Conservation (phyloP, 1,139 yeast species). For the Yamadazyma kanchanaburiensis region DNA sequence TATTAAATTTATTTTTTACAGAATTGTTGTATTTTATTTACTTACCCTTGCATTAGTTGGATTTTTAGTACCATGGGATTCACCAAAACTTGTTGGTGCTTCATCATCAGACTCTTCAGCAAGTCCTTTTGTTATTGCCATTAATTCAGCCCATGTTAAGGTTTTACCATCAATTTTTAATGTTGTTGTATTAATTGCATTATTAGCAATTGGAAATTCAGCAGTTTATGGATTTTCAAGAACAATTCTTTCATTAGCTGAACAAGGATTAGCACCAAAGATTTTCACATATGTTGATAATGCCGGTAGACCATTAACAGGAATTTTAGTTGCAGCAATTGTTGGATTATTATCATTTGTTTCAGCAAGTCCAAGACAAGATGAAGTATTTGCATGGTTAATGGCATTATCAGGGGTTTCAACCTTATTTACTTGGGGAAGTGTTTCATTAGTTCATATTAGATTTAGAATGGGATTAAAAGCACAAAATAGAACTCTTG, state of each 20-base stretch:
- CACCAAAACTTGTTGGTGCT: conserved; percentile 28
- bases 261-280: conserved; percentile 39
- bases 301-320: conserved; percentile 42
- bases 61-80: conserved; percentile 28
- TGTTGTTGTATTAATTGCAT: conserved; percentile 37
- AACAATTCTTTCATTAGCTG: conserved; percentile 38
- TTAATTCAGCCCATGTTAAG: conserved; percentile 37
- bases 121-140: conserved; percentile 44
- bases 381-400: conserved; percentile 38
- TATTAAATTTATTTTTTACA: conserved; percentile 42
- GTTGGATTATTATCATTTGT: conserved; percentile 41
- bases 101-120: conserved; percentile 29
- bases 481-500: conserved; percentile 24
- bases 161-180: conserved; percentile 43
- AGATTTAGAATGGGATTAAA: conserved; percentile 37
- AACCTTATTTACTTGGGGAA: conserved; percentile 43
- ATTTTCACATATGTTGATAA: conserved; percentile 37
- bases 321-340: conserved; percentile 30
- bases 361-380: conserved; percentile 36
- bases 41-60: conserved; percentile 38
- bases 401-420: conserved; percentile 41
- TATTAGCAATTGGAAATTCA: conserved; percentile 44
- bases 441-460: conserved; percentile 35
- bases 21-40: conserved; percentile 40
- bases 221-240: conserved; percentile 45